Evolutionary conservation across 1,284 basidiomycete species (phyloP).

Genomic region (Heterobasidion annosum): DNA sequence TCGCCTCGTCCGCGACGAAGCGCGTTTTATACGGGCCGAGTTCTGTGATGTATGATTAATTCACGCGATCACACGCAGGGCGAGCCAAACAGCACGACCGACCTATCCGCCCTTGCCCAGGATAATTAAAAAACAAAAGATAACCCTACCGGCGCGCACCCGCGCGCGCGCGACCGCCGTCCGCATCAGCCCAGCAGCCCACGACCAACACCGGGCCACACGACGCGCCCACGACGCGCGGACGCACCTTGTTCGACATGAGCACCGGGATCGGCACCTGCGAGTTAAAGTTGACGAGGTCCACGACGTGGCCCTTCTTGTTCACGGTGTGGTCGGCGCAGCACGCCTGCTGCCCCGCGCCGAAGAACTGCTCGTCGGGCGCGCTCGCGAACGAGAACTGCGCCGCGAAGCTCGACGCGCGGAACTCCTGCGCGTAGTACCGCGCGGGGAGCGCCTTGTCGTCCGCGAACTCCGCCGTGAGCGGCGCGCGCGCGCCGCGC

Average conservation of each 20-base stretch:
- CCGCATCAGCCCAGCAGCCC: not conserved
- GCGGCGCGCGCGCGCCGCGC: slow-evolving; percentile 22
- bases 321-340: slow-evolving; percentile 32
- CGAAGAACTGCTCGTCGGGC: slow-evolving; percentile 28
- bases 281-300: slow-evolving; percentile 31
- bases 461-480: slow-evolving; percentile 27
- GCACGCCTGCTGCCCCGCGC: slow-evolving; percentile 30
- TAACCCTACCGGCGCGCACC: slow-evolving; percentile 21
- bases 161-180: not conserved
- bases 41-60: slow-evolving; percentile 14
- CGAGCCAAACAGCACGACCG: slow-evolving; percentile 1
- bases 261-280: slow-evolving; percentile 31
- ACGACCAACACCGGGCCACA: too few species aligned
- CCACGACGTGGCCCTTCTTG: slow-evolving; percentile 33
- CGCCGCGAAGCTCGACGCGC: slow-evolving; percentile 24
- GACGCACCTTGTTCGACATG: slow-evolving; percentile 29
- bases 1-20: slow-evolving; percentile 26
- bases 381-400: slow-evolving; percentile 27
- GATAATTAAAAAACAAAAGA: slow-evolving; percentile 32
- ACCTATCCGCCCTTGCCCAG: slow-evolving; percentile 29
- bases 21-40: slow-evolving; percentile 26
- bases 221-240: not conserved
- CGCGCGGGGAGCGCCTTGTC: slow-evolving; percentile 25
- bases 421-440: slow-evolving; percentile 28
- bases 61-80: not conserved